phyloP scores from a whole-genome alignment of 805 yeast species.

The Cyberlindnera americana region DNA sequence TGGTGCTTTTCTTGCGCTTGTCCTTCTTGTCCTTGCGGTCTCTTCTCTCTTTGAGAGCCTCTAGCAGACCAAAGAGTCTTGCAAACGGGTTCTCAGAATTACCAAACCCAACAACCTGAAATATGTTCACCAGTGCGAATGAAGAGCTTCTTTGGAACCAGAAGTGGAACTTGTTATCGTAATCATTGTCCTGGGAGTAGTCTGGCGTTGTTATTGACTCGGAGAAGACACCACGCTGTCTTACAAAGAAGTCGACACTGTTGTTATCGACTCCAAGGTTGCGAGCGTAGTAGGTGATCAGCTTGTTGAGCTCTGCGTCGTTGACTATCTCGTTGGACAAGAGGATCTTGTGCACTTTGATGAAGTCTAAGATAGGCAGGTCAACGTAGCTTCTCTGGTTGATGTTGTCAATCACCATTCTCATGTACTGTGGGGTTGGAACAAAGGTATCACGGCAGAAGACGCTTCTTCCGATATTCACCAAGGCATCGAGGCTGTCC shows the following conservation, averaged over 20 bases:
- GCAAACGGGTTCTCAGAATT: constrained; percentile 75
- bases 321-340: constrained; percentile 21
- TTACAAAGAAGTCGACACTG: constrained; percentile 53
- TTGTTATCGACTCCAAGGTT: constrained; percentile 67
- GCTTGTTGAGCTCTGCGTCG: constrained; percentile 45
- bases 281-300: constrained; percentile 61
- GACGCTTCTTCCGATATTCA: constrained; percentile 74
- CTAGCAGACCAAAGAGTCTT: constrained; percentile 65
- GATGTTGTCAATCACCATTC: constrained; percentile 76
- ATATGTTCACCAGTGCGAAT: constrained; percentile 72
- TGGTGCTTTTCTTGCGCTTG: constrained; percentile 28
- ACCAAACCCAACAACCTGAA: constrained; percentile 76
- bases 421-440: constrained; percentile 74
- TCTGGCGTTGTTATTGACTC: constrained; percentile 15
- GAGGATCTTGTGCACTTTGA: constrained; percentile 26
- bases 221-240: constrained; percentile 12
- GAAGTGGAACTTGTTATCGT: constrained; percentile 43
- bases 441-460: constrained; percentile 80
- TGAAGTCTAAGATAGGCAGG: constrained; percentile 29
- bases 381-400: constrained; percentile 49
- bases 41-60: constrained; percentile 65
- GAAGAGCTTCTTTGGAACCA: constrained; percentile 76
- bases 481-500: constrained; percentile 65
- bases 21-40: constrained; percentile 68
- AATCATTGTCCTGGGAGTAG: constrained; percentile 22